These are phyloP conservation scores for Teunomyces tritomae DNA, from an alignment of 805 yeast genomes.

Conservation along the genomic window DNA sequence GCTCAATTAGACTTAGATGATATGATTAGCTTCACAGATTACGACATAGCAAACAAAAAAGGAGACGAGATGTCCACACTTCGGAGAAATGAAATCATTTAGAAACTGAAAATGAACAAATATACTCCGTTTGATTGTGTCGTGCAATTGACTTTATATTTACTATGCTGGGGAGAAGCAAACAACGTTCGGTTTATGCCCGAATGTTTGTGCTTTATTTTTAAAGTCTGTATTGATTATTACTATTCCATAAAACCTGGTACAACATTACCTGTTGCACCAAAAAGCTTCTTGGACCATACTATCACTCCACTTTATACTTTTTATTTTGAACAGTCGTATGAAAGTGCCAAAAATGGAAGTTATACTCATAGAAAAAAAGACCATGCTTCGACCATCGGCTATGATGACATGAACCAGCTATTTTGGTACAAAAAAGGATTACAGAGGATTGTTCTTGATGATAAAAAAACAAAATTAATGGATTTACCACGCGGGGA, in stretches of 20 bases:
- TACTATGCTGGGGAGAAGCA: conserved; percentile 76
- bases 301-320: conserved; percentile 52
- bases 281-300: conserved; percentile 31
- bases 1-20: conserved; percentile 69
- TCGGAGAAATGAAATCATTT: too few relatives aligned
- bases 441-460: conserved; percentile 12
- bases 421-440: conserved; percentile 41
- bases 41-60: too few relatives aligned
- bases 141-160: conserved; percentile 60
- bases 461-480: conserved; percentile 36
- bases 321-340: conserved; percentile 68
- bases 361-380: conserved; percentile 59
- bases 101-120: conserved; percentile 26
- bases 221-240: conserved; percentile 24
- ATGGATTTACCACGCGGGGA: conserved; percentile 24
- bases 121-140: conserved; percentile 53
- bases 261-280: not conserved
- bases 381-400: conserved; percentile 62
- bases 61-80: too few relatives aligned
- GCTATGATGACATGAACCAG: conserved; percentile 57
- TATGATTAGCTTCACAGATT: conserved; percentile 23
- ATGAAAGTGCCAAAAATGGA: conserved; percentile 49
- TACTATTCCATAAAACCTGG: conserved; percentile 17
- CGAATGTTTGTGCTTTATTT: conserved; percentile 36
- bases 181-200: conserved; percentile 58